These are phyloP conservation scores for Suillus variegatus DNA, from an alignment of 768 basidiomycete genomes.

Conservation along the genomic window DNA sequence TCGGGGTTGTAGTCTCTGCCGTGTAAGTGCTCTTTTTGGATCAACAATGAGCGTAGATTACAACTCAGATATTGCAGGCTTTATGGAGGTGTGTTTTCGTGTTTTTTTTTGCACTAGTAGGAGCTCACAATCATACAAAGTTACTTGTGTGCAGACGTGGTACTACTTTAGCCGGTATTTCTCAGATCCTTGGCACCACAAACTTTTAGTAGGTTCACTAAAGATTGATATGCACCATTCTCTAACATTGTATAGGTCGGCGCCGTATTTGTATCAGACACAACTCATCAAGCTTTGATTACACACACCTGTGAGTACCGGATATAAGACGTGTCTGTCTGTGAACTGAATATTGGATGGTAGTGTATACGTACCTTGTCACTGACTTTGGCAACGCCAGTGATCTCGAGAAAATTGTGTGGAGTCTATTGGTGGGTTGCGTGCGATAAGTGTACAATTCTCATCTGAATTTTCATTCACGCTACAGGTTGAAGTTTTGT, in stretches of 20 bases:
- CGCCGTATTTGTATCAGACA: conserved; percentile 52
- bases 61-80: conserved; percentile 33
- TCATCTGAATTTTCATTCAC: background rate
- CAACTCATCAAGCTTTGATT: conserved; percentile 51
- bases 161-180: conserved; percentile 49
- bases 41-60: background rate
- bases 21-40: conserved; percentile 33
- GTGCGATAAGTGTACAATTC: background rate
- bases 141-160: conserved; percentile 51
- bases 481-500: conserved; percentile 43
- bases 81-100: conserved; percentile 40
- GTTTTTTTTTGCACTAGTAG: background rate
- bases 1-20: conserved; percentile 48
- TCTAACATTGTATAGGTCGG: conserved; percentile 39
- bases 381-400: conserved; percentile 35
- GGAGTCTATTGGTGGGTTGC: conserved; percentile 28
- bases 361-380: conserved; percentile 46
- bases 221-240: background rate
- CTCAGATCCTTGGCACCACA: conserved; percentile 45
- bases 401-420: conserved; percentile 36
- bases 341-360: background rate
- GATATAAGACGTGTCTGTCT: background rate
- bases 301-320: conserved; percentile 43
- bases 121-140: conserved; percentile 25
- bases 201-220: conserved; percentile 36